These are phyloP conservation scores for Boletus edulis DNA, from an alignment of 768 basidiomycete species.

Conservation along the genomic window DNA sequence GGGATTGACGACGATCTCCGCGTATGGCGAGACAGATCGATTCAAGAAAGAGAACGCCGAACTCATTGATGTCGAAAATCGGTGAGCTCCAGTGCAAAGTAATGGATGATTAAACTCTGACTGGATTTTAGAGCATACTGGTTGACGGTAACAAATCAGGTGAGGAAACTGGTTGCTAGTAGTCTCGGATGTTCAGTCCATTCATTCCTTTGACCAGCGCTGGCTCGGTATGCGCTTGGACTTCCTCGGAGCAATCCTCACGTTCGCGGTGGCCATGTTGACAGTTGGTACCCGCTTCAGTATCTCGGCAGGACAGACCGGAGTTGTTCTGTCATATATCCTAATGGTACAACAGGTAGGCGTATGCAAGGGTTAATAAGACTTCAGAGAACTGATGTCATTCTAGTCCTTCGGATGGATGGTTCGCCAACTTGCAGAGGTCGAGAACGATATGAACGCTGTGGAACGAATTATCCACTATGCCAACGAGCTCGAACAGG, in stretches of 20 bases:
- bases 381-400: not conserved
- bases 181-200: too few species aligned
- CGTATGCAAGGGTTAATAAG: constrained; percentile 5
- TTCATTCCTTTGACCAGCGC: constrained; percentile 38
- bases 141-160: constrained; percentile 83
- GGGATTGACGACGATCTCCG: constrained; percentile 84
- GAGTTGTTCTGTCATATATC: constrained; percentile 76
- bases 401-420: constrained; percentile 66
- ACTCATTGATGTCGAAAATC: constrained; percentile 82
- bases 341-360: constrained; percentile 71
- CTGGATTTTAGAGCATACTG: constrained; percentile 64
- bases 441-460: constrained; percentile 94
- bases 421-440: constrained; percentile 75
- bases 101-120: not conserved
- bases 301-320: constrained; percentile 78
- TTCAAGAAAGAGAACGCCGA: constrained; percentile 75
- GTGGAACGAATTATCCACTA: constrained; percentile 86
- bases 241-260: constrained; percentile 68
- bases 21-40: constrained; percentile 76
- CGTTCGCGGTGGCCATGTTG: constrained; percentile 77
- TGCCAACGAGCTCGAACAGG: constrained; percentile 76
- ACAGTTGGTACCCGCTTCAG: constrained; percentile 69
- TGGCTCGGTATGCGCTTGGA: constrained; percentile 94
- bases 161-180: constrained; percentile 15
- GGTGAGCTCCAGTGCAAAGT: constrained; percentile 36